Percentiles rank a stretch among this genome's conserved stretches.
Evolutionary conservation across 805 yeast genomes (phyloP).

Genomic region (Metschnikowia reukaufii): DNA sequence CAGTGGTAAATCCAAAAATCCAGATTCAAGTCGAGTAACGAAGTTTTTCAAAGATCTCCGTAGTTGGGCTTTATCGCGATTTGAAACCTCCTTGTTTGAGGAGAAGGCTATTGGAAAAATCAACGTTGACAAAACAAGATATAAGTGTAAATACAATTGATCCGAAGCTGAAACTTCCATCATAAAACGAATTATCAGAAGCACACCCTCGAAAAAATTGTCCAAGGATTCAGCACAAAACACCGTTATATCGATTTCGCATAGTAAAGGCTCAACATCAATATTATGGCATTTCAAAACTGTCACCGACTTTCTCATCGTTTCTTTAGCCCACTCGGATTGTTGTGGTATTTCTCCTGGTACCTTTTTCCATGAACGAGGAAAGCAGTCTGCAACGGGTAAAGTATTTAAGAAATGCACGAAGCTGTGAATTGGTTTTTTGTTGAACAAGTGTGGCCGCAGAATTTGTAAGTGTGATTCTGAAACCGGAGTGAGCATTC

Average conservation of each 20-base stretch:
- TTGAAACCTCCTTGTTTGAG: constrained; percentile 1
- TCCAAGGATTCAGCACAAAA: not conserved
- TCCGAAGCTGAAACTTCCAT: not conserved
- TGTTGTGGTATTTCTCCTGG: not conserved
- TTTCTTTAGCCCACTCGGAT: not conserved
- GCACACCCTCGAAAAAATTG: not conserved
- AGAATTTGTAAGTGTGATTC: not conserved
- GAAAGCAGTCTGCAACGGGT: constrained; percentile 6
- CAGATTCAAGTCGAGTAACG: not conserved
- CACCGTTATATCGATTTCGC: not conserved
- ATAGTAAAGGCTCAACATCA: not conserved
- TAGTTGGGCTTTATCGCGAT: not conserved
- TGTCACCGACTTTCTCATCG: not conserved
- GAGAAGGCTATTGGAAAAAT: constrained; percentile 32
- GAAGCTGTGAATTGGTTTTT: constrained; percentile 1
- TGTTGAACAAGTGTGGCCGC: not conserved
- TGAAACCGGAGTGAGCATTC: not conserved
- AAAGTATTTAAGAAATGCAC: constrained; percentile 4
- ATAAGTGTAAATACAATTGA: constrained; percentile 26
- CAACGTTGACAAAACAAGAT: constrained; percentile 29
- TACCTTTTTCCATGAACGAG: constrained; percentile 3
- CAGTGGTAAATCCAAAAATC: not conserved
- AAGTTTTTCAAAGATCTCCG: not conserved
- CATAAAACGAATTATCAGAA: not conserved
- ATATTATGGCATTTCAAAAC: not conserved